phyloP scores from a whole-genome alignment of 1,139 yeast species.

The Pichiaceae sp. region DNA sequence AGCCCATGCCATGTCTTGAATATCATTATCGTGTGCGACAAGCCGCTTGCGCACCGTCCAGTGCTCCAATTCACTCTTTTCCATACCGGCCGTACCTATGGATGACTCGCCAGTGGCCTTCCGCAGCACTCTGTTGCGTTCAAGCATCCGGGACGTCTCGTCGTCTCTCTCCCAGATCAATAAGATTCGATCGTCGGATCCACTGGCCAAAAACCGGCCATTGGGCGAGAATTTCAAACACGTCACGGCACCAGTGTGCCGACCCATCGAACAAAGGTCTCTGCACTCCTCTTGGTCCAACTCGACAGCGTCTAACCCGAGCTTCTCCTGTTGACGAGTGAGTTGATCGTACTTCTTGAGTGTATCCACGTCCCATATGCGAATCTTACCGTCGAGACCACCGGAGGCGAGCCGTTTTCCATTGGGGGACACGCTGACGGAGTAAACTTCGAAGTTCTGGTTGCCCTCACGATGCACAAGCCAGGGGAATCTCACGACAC shows the following conservation, averaged over 20 bases:
- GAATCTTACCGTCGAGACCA: constrained; percentile 88
- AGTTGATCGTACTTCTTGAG: constrained; percentile 30
- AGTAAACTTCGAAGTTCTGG: constrained; percentile 74
- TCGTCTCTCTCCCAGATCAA: constrained; percentile 92
- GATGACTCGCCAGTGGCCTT: constrained; percentile 65
- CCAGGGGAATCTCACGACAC: constrained; percentile 79
- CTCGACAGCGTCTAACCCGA: background rate
- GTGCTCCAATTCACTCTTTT: constrained; percentile 59
- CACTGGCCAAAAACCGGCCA: constrained; percentile 85
- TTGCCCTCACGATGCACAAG: constrained; percentile 62
- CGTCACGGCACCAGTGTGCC: constrained; percentile 88
- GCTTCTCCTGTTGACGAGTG: constrained; percentile 7
- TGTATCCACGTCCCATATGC: constrained; percentile 77
- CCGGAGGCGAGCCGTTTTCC: constrained; percentile 88
- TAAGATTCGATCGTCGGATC: constrained; percentile 89
- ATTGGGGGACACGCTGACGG: constrained; percentile 73
- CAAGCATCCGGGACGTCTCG: constrained; percentile 26
- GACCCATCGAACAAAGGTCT: constrained; percentile 72
- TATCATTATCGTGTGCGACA: constrained; percentile 95
- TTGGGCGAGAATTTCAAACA: constrained; percentile 87
- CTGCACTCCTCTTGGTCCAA: constrained; percentile 32
- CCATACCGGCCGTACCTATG: constrained; percentile 54
- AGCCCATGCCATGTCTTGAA: constrained; percentile 97
- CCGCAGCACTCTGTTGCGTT: constrained; percentile 35
- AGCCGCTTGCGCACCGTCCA: constrained; percentile 90